Percentiles rank a stretch among this genome's conserved stretches.
phyloP scores from a whole-genome alignment of 805 yeast species.

The Suhomyces tanzawaensis region DNA sequence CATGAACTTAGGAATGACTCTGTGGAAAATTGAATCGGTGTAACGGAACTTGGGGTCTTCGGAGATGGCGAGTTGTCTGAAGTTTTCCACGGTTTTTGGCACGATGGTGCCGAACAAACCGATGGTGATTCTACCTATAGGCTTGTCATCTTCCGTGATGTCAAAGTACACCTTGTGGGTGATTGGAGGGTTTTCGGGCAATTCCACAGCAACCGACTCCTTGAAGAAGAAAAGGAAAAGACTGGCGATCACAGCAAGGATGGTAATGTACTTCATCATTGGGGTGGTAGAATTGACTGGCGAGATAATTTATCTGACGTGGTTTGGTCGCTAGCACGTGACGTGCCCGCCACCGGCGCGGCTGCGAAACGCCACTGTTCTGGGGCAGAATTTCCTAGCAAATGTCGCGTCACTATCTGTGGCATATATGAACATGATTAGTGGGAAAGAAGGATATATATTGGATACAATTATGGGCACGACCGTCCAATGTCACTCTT shows the following conservation, averaged over 20 bases:
- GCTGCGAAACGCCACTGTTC: too few relatives aligned
- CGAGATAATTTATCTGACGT: too few relatives aligned
- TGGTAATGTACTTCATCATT: conserved; percentile 13
- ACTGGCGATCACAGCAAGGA: conserved; percentile 12
- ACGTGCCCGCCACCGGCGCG: too few relatives aligned
- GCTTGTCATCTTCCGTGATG: conserved; percentile 72
- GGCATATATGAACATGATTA: too few relatives aligned
- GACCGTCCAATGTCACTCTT: too few relatives aligned
- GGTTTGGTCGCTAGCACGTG: too few relatives aligned
- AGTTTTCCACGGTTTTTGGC: conserved; percentile 84
- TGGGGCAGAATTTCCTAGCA: too few relatives aligned
- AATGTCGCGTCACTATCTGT: too few relatives aligned
- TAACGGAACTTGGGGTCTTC: conserved; percentile 63
- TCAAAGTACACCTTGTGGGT: conserved; percentile 87
- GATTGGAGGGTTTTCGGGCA: conserved; percentile 48
- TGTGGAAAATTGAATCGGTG: conserved; percentile 64
- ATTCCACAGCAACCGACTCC: conserved; percentile 9
- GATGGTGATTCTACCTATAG: conserved; percentile 77
- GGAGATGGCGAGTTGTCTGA: conserved; percentile 65
- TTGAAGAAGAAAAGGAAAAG: conserved; percentile 11
- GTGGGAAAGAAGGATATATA: too few relatives aligned
- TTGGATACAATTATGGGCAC: too few relatives aligned
- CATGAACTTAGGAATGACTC: conserved; percentile 71
- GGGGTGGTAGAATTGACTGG: background rate
- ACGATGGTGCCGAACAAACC: conserved; percentile 86